phyloP scores from a whole-genome alignment of 169 alveolate genomes.

The Plasmodium coatneyi region DNA sequence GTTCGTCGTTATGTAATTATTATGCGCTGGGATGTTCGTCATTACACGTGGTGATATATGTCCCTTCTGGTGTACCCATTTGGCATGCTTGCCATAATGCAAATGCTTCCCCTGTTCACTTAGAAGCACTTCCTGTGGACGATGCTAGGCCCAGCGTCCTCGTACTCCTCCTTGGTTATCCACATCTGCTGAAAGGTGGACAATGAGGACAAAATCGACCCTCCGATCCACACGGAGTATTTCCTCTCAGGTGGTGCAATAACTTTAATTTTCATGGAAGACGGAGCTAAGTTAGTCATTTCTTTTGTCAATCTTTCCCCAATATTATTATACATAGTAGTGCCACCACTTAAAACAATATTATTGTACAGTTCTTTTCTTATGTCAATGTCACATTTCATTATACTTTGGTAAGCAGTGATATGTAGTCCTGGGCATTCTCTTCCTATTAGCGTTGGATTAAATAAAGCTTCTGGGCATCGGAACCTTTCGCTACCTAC shows the following conservation, averaged over 20 bases:
- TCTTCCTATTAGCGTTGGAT: slow-evolving; percentile 94
- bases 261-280: slow-evolving; percentile 97
- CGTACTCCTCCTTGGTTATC: slow-evolving; percentile 98
- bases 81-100: not conserved
- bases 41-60: not conserved
- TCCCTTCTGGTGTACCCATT: not conserved
- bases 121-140: slow-evolving; percentile 98
- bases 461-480: slow-evolving; percentile 98
- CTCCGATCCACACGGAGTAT: slow-evolving; percentile 99
- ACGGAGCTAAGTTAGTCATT: slow-evolving; percentile 96
- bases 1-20: not conserved
- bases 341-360: slow-evolving; percentile 98
- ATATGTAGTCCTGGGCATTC: slow-evolving; percentile 97
- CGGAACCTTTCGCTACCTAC: slow-evolving; percentile 97
- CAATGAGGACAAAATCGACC: slow-evolving; percentile 95
- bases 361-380: slow-evolving; percentile 96
- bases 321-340: slow-evolving; percentile 97
- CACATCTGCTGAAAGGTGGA: slow-evolving; percentile 98
- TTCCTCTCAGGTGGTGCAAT: slow-evolving; percentile 99
- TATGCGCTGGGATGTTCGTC: not conserved
- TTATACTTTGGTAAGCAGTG: slow-evolving; percentile 95
- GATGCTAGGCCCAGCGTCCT: slow-evolving; percentile 98
- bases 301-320: slow-evolving; percentile 98
- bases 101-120: not conserved
- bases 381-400: slow-evolving; percentile 97